Base-by-base conservation (phyloP, 1,284 basidiomycete genomes). In the Prillingera fragicola region DNA sequence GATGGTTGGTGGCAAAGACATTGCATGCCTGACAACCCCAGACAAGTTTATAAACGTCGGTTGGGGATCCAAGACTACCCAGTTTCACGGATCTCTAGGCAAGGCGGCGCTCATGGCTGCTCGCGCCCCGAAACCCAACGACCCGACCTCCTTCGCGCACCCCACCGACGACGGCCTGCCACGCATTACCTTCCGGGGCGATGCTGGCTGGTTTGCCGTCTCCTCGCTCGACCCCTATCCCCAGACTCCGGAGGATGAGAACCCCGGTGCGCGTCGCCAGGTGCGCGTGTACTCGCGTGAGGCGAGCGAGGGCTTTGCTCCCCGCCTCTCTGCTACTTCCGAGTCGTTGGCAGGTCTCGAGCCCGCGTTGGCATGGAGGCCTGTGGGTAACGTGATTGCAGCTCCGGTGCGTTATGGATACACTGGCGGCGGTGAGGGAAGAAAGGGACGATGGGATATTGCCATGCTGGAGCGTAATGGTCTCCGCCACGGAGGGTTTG, bases 381-480 rank as follows among this genome's bases (percentile, higher is more conserved):
- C 94, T 1, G 83, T 82, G 12, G 94, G 94, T 0, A 86, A 85
- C 60, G 72, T 96, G 25, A 87, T 98, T 42, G 87, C 82, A 1
- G 75, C 79, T 9, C 83, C 85, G 0, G 88, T 96, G 62, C 74
- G 88, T 37, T 94, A 89, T 57, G 86, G 87, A 0, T 69, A 81
- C 47, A 80, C 82, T 15, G 80, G 82, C 31, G 65, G 69, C 10
- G 84, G 83, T 4, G 75, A 79, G 31, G 85, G 84, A 0, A 54
- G 61, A 19, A 52, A 67, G 25, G 73, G 68, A 0, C 76, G 84
- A 41, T 85, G 94, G 62, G 89, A 95, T 57, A 75, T 98, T 1
- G 82, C 97, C 0, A 96, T 98, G 70, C 90, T 96, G 54, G 94
- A 98, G 72, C 76, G 89, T 54, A 98, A 98, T 67, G 95, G 94